phyloP scores from a whole-genome alignment of 2,329 filamentous ascomycete genomes.

The Claviceps sp. region DNA sequence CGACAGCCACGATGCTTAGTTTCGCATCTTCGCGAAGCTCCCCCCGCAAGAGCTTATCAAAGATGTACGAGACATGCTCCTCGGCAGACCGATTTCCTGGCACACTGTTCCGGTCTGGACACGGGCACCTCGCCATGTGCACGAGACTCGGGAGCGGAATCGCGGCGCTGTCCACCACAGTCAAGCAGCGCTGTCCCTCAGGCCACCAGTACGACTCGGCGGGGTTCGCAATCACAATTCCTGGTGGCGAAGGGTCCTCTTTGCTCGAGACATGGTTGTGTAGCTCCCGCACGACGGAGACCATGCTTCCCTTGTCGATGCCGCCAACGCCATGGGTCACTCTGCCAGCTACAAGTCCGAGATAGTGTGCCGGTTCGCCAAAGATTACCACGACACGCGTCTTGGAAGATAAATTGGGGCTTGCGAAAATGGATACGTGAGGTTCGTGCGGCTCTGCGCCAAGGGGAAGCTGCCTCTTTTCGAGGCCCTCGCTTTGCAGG shows the following conservation, averaged over 20 bases:
- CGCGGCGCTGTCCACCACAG: conserved; percentile 38
- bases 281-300: conserved; percentile 45
- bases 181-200: conserved; percentile 45
- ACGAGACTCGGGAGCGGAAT: conserved; percentile 51
- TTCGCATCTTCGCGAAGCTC: conserved; percentile 34
- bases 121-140: conserved; percentile 38
- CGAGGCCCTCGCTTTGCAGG: conserved; percentile 46
- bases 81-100: conserved; percentile 40
- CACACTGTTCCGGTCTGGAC: conserved; percentile 45
- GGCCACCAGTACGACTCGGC: conserved; percentile 70
- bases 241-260: conserved; percentile 28
- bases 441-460: conserved; percentile 32
- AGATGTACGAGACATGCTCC: conserved; percentile 54
- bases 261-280: conserved; percentile 20
- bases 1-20: conserved; percentile 59
- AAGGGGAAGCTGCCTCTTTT: conserved; percentile 48
- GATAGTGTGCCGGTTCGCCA: conserved; percentile 56
- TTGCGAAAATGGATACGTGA: conserved; percentile 52
- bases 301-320: conserved; percentile 54
- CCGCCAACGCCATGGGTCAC: conserved; percentile 49
- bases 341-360: conserved; percentile 63
- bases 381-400: conserved; percentile 55
- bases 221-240: conserved; percentile 63
- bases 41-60: conserved; percentile 45
- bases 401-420: neutral